phyloP scores from a whole-genome alignment of 108 stramenopile genomes.

The Nitzschia putrida region DNA sequence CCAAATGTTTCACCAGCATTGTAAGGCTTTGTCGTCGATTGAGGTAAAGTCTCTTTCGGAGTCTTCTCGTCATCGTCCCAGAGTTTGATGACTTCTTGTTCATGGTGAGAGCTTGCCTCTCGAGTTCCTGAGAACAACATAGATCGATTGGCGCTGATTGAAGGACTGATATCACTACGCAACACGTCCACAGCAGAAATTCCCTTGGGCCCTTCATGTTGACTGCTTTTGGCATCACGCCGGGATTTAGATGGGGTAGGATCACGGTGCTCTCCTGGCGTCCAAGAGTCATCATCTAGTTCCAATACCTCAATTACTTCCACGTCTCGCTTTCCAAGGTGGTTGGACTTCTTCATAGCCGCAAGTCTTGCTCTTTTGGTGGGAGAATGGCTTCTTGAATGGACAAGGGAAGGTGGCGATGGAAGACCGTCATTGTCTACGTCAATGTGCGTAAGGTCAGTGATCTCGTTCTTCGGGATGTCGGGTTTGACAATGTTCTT shows the following conservation, averaged over 20 bases:
- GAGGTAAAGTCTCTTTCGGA: too few species aligned
- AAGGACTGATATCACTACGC: not conserved
- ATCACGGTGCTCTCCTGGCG: slow-evolving; percentile 13
- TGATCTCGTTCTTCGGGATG: slow-evolving; percentile 3
- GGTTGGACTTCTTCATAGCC: not conserved
- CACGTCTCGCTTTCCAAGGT: slow-evolving; percentile 3
- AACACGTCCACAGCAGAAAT: not conserved
- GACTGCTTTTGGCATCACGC: not conserved
- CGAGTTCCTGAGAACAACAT: not conserved
- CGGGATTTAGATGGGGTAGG: slow-evolving; percentile 4
- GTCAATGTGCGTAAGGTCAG: slow-evolving; percentile 15
- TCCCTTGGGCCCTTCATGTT: not conserved
- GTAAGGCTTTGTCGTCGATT: not conserved
- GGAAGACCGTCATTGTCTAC: slow-evolving; percentile 4
- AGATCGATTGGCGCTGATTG: not conserved
- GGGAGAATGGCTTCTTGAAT: not conserved
- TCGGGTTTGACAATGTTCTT: not conserved
- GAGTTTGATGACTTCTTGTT: not conserved
- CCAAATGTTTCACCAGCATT: slow-evolving; percentile 12
- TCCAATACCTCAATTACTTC: slow-evolving; percentile 37
- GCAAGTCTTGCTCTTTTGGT: slow-evolving; percentile 7
- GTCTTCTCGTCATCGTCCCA: slow-evolving; percentile 11
- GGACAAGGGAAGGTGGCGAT: not conserved
- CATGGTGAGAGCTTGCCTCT: not conserved
- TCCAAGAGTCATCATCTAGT: slow-evolving; percentile 39